Evolutionary conservation across 2,329 filamentous ascomycete genomes (phyloP).

Genomic region (Diaporthe citri): DNA sequence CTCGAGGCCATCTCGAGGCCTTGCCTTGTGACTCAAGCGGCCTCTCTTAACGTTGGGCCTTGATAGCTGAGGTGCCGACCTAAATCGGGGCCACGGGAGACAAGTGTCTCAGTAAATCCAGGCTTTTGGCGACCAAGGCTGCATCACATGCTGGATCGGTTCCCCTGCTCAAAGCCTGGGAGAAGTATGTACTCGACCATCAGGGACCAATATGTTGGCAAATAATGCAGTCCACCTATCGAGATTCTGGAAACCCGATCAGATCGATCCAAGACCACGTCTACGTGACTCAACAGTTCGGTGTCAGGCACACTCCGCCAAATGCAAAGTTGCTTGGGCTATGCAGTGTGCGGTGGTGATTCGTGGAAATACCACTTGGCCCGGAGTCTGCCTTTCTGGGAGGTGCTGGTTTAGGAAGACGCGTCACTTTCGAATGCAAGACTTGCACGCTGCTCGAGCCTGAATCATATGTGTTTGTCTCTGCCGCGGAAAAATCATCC

Average conservation of each 20-base stretch:
- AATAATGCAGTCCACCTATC: not conserved
- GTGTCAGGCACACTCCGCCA: not conserved
- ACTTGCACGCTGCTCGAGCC: not conserved
- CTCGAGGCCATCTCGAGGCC: constrained; percentile 10
- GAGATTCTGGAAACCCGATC: not conserved
- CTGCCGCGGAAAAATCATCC: not conserved
- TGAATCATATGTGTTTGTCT: not conserved
- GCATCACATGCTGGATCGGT: constrained; percentile 25
- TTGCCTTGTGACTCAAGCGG: constrained; percentile 29
- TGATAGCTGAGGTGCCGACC: not conserved
- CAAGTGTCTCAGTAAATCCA: constrained; percentile 15
- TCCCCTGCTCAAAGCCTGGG: not conserved
- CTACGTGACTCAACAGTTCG: constrained; percentile 4
- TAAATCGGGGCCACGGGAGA: not conserved
- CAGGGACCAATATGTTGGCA: not conserved
- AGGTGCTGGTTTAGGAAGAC: not conserved
- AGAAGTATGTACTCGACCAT: not conserved
- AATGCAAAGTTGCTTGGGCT: not conserved
- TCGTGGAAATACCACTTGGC: not conserved
- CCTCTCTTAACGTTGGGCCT: not conserved
- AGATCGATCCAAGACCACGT: constrained; percentile 2
- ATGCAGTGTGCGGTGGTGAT: not conserved
- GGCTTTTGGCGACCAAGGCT: constrained; percentile 16
- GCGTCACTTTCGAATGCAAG: not conserved
- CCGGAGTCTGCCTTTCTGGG: not conserved